Base-by-base conservation (phyloP, 1,284 basidiomycete genomes). In the Ceratobasidium sp. region DNA sequence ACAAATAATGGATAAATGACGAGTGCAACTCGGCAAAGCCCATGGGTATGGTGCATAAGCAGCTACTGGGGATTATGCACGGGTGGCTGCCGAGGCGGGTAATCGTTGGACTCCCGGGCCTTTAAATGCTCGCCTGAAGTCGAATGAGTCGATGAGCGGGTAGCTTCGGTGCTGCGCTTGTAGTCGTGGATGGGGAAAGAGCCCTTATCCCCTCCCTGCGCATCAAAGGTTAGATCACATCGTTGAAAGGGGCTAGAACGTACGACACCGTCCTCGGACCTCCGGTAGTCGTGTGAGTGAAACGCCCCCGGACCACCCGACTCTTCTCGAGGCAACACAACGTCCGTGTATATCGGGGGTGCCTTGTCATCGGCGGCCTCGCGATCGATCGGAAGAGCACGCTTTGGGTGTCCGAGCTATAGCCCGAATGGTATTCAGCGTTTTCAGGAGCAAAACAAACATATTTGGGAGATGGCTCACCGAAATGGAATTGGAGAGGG, bases 121-220 rank as follows among this genome's bases (percentile, higher is more conserved):
- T 46, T 69, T 22, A 58, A 13, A 43, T 58, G 39, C 29, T 69
- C 53, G 6, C 53, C 39, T 11, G 66, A 43, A 37, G 53, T 37
- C 51, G 66, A 56, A 29, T 69, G 66, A 58, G 53, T 69, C 39
- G 53, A 69, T 16, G 53, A 69, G n/a, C 66, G 49, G 22, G 48
- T 41, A 8, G 31, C 27, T 11, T 51, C 31, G 9, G 27, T 34
- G 2, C n/a, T 49, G 8, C 48, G 46, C 4, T 53, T 34, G 48
- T 59, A 31, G 59, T 43, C 39, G 29, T 34, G 59, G 19, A 22
- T 31, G 48, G 48, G 48, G 48, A n/a, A 51, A 24, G 19, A 14
- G 16, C 24, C 13, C 59, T 14, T 14, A 31, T 34, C 56, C 31
- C 14, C 31, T 8, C 29, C 37, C 37, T 37, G 34, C 7, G 9